Conservation (phyloP, 345 rosid species). For the Populus euphratica region DNA sequence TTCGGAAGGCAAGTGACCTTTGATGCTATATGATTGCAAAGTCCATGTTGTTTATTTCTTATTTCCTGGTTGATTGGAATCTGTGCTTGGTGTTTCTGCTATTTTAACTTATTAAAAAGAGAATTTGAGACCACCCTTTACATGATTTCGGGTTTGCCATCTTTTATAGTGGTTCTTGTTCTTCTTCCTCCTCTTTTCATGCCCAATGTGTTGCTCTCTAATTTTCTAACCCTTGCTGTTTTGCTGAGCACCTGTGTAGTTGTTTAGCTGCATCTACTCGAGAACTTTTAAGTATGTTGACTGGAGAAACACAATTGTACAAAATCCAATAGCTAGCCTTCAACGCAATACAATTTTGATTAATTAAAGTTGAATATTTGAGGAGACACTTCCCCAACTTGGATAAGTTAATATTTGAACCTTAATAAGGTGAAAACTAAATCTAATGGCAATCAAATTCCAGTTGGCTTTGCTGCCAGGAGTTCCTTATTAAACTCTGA, state of each 20-base stretch:
- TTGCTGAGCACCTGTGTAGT: neutral
- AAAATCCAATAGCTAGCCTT: neutral
- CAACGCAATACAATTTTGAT: neutral
- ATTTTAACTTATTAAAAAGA: neutral
- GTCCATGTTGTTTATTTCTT: neutral
- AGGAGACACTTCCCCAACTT: neutral
- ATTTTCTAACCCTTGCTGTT: neutral
- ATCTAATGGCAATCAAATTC: neutral
- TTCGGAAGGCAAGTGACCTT: neutral
- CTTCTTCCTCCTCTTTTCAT: neutral
- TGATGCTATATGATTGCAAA: too few species aligned
- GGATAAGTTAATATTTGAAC: neutral
- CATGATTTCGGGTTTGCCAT: slow-evolving; percentile 1
- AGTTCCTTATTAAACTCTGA: neutral
- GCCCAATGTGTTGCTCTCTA: neutral
- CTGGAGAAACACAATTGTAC: neutral
- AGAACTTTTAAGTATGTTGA: neutral
- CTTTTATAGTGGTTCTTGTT: neutral
- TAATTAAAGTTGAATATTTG: neutral
- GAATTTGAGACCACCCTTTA: neutral
- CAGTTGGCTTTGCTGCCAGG: neutral
- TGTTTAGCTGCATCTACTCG: neutral
- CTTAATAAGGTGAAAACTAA: neutral
- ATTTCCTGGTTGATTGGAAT: neutral
- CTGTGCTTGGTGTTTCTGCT: neutral